Evolutionary conservation across 345 rosid species (phyloP), one percentile per base, ranked within the genome.

Genomic region (Gossypium mustelinum): DNA sequence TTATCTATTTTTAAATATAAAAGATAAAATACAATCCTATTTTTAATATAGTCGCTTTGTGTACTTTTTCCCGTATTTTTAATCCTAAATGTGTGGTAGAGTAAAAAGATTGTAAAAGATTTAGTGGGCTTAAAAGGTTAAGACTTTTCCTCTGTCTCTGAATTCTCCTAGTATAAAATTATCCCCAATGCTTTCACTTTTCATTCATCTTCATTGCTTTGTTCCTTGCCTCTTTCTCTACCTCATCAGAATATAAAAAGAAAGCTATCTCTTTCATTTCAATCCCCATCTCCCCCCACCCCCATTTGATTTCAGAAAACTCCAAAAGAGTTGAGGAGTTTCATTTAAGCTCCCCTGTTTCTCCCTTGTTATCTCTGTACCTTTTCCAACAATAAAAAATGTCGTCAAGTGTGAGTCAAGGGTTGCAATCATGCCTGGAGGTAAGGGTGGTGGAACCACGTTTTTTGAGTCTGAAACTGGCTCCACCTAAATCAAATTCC

Each of bases 381-480:
- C 20, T 39, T 16, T 11, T n/a, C 22, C 60, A 25, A 24, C 4
- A 22, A 68, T 50, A n/a, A n/a, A 67, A 65, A 73, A 87, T 86
- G 84, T 78, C 87, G 9, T 84, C 89, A 56, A 85, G 77, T 57
- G 79, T 73, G 12, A 70, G 80, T 76, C 89, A 81, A 75, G 89
- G 84, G 43, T 79, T 86, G 64, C 88, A 85, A 72, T 81, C 88
- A 41, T 83, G 86, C 81, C 82, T 83, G 27, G 92, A 86, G 76
- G 8, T 22, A 58, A 24, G 29, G 62, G 45, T 51, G 8, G 67
- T 68, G 2, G 86, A 82, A 59, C 80, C 84, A 27, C 79, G 80
- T 47, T 73, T 79, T 78, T 52, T 76, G 72, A 62, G 74, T 78
- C 86, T 85, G 64, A 83, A 78, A 79, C 66, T 82, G 79, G 78